Evolutionary conservation across 73 alveolate species (phyloP).

Genomic region (Tetrahymena malaccensis): DNA sequence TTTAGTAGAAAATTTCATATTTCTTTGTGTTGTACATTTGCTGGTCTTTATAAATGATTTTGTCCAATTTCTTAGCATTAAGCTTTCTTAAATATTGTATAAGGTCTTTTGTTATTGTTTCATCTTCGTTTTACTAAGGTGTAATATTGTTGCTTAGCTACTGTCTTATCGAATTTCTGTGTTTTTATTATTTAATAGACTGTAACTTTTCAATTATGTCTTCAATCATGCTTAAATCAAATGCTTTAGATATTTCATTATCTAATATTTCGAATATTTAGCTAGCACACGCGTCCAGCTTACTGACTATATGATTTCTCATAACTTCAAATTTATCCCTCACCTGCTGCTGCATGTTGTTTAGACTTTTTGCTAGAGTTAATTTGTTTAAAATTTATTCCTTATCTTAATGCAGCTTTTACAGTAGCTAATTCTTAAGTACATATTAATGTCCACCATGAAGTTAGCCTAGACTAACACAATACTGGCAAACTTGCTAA

Average conservation of each 20-base stretch:
- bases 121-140: not conserved
- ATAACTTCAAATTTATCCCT: not conserved
- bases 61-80: not conserved
- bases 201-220: not conserved
- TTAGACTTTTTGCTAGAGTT: not conserved
- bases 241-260: not conserved
- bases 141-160: not conserved
- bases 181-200: not conserved
- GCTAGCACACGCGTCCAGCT: not conserved
- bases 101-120: not conserved
- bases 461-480: not conserved
- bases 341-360: not conserved
- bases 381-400: not conserved
- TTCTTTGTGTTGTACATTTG: not conserved
- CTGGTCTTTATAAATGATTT: not conserved
- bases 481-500: not conserved
- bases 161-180: not conserved
- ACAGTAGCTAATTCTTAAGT: not conserved
- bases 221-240: not conserved
- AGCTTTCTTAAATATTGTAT: not conserved
- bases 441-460: not conserved
- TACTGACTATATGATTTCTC: not conserved
- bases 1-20: not conserved
- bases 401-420: not conserved
- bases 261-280: not conserved